phyloP scores from a whole-genome alignment of 257 asterid genomes.

The Solanum neorickii region DNA sequence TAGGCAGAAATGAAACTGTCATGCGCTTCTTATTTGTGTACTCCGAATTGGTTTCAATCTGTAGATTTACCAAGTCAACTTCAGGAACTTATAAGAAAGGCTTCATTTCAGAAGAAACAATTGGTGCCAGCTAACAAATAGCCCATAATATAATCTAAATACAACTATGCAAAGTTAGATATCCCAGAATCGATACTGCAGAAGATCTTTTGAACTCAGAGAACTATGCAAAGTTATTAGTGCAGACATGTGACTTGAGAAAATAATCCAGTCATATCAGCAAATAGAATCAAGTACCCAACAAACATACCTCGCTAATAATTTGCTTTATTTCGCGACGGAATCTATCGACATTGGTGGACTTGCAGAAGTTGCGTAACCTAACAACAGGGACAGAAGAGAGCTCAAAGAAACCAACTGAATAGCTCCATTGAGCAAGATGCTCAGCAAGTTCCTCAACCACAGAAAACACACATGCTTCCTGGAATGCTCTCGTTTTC shows the following conservation, averaged over 20 bases:
- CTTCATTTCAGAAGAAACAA: background rate
- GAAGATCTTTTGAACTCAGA: background rate
- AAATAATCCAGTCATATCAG: background rate
- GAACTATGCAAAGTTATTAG: background rate
- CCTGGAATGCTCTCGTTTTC: slow-evolving; percentile 88
- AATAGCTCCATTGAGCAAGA: slow-evolving; percentile 88
- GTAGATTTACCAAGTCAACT: slow-evolving; percentile 8
- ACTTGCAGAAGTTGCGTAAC: slow-evolving; percentile 59
- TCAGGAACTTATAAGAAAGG: slow-evolving; percentile 5
- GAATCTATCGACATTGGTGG: slow-evolving; percentile 89
- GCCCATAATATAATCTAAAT: background rate
- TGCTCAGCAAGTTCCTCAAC: slow-evolving; percentile 85
- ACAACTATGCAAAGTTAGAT: background rate
- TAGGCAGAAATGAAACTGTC: slow-evolving; percentile 55
- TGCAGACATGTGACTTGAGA: background rate
- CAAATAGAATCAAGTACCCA: background rate
- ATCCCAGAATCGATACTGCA: background rate
- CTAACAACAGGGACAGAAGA: slow-evolving; percentile 70
- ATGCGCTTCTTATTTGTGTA: slow-evolving; percentile 68
- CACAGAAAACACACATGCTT: slow-evolving; percentile 77
- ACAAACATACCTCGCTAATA: slow-evolving; percentile 48
- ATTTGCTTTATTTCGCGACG: slow-evolving; percentile 67
- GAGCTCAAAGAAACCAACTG: slow-evolving; percentile 70
- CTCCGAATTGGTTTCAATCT: slow-evolving; percentile 72
- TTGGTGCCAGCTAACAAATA: background rate